Conservation (phyloP, 2,329 filamentous ascomycete genomes). For the Mycocentrospora acerina region DNA sequence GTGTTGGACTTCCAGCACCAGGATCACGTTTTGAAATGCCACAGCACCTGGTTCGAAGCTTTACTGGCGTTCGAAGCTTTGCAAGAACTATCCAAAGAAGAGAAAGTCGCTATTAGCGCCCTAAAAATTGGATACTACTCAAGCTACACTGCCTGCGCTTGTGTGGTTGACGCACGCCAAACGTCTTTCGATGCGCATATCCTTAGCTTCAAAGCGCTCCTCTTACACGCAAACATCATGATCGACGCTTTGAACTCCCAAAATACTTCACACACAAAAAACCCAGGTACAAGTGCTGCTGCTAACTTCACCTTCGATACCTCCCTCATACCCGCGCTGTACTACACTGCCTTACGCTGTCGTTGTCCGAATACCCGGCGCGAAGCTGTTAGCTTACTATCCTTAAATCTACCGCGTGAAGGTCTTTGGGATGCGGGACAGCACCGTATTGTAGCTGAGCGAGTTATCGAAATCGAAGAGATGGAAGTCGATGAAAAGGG, state of each 20-base stretch:
- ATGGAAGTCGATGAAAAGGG: constrained; percentile 16
- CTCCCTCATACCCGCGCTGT: constrained; percentile 10
- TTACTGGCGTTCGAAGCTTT: constrained; percentile 2
- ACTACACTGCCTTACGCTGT: constrained; percentile 13
- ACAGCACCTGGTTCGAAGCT: constrained; percentile 6
- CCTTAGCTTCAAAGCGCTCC: constrained; percentile 8
- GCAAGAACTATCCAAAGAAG: constrained; percentile 3
- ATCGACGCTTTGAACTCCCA: constrained; percentile 6
- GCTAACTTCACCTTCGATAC: constrained; percentile 18
- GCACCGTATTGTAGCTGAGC: constrained; percentile 13
- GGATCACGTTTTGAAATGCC: neutral
- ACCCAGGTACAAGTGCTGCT: neutral
- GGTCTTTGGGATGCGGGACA: constrained; percentile 22
- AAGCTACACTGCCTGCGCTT: constrained; percentile 8
- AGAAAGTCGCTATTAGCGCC: constrained; percentile 9
- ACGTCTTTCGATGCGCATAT: constrained; percentile 11
- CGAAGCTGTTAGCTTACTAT: constrained; percentile 15
- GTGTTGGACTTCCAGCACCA: constrained; percentile 4
- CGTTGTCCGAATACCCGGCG: constrained; percentile 21
- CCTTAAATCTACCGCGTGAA: constrained; percentile 15
- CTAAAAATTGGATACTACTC: constrained; percentile 16
- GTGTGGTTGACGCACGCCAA: constrained; percentile 8
- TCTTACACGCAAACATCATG: constrained; percentile 10
- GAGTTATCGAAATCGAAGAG: constrained; percentile 26
- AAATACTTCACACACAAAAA: no score